These are phyloP conservation scores for Russula sp. DNA, from an alignment of 768 basidiomycete species.

Conservation along the genomic window DNA sequence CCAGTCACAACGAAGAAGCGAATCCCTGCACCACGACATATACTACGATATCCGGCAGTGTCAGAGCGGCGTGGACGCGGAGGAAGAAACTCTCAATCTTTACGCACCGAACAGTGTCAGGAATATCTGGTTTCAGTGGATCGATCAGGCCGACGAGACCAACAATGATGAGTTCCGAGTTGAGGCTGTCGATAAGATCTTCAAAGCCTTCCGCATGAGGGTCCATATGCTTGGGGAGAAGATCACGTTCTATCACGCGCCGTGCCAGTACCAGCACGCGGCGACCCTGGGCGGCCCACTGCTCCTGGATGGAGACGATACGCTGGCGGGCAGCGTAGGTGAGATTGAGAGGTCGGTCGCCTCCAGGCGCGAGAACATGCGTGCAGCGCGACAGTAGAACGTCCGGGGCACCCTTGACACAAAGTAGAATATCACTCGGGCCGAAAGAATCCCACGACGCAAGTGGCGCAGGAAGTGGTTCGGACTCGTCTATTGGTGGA, in stretches of 20 bases:
- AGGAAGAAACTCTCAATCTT: background rate
- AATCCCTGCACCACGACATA: conserved; percentile 56
- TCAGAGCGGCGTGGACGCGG: background rate
- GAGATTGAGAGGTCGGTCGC: conserved; percentile 39
- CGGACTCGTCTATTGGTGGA: background rate
- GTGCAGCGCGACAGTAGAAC: conserved; percentile 45
- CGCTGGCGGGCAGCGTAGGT: conserved; percentile 33
- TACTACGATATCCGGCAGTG: conserved; percentile 23
- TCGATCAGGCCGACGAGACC: conserved; percentile 62
- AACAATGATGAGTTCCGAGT: conserved; percentile 49
- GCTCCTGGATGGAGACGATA: conserved; percentile 43
- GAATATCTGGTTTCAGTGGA: conserved; percentile 55
- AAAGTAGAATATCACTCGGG: conserved; percentile 36
- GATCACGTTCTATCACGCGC: conserved; percentile 39
- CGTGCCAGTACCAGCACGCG: conserved; percentile 61
- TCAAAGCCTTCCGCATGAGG: conserved; percentile 42
- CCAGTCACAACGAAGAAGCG: conserved; percentile 63
- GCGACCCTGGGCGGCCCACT: conserved; percentile 53
- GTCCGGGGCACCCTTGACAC: conserved; percentile 55
- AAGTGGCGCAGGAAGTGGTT: conserved; percentile 32
- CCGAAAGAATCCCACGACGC: conserved; percentile 35
- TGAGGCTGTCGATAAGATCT: conserved; percentile 43
- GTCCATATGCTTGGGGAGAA: conserved; percentile 36
- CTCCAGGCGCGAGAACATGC: conserved; percentile 40
- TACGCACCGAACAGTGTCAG: conserved; percentile 42